Base-by-base conservation (phyloP, 148 eudicot species). In the Fallopia convolvulus region DNA sequence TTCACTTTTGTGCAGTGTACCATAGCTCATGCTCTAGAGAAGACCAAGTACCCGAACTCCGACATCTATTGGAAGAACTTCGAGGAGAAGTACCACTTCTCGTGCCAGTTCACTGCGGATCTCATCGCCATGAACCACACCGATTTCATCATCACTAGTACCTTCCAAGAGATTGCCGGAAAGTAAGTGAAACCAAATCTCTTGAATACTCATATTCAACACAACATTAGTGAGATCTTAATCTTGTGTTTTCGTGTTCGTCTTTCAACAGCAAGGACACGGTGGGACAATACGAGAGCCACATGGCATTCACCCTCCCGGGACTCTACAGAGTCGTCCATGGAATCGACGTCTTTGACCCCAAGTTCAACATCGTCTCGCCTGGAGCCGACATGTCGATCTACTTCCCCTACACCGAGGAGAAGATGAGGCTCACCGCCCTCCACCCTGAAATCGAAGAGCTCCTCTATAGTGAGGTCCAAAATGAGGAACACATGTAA, bases 121-220 rank as follows among this genome's bases (percentile, higher is more conserved):
- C 89, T 95, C 2, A 87, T 92, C 26, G 99, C 99, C n/a, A 94
- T 94, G 99, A 92, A 94, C 76, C 92, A 88, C 76, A 88, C 99
- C 0, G 99, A 94, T 77, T 94, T 94, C 83, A 94, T 94, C 78
- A 94, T 94, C 87, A 94, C 99, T n/a, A 94, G 99, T 79, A 94
- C 99, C 32, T 94, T 94, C 90, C 99, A 94, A 81, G 99, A 94
- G 77, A 94, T 94, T 61, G 99, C 99, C 13, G 99, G 99, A 82
- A 94, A 89, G 99, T 94, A 89, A 74, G 75, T 71, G 74, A 42
- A 39, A n/a, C 26, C 39, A 11, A 36, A 41, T 41, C 42, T n/a
- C 40, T 32, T 13, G 36, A 5, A 65, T 5, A 21, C n/a, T 18
- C 70, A 32, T 32, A 0, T 26, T 21, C 12, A 14, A 65, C 1